Evolutionary conservation across 2,329 filamentous ascomycete species (phyloP).

Genomic region (Chrysosporium queenslandicum): DNA sequence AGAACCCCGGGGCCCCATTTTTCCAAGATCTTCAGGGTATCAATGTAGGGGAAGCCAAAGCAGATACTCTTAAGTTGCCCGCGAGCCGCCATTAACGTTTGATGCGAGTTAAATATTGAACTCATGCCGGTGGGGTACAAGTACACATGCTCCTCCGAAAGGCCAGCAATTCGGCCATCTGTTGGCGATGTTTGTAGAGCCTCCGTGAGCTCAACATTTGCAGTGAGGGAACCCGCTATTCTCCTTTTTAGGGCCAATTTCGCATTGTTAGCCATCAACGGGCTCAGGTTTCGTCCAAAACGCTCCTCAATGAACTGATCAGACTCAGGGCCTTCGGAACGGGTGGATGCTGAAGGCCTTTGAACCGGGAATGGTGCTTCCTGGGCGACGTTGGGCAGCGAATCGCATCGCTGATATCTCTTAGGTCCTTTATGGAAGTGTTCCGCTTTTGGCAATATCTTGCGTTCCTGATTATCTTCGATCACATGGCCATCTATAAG

Average conservation of each 20-base stretch:
- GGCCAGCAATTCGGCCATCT: slow-evolving; percentile 38
- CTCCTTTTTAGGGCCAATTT: slow-evolving; percentile 75
- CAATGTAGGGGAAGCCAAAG: slow-evolving; percentile 96
- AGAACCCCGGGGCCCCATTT: slow-evolving; percentile 85
- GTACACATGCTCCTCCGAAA: slow-evolving; percentile 79
- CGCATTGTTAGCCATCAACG: slow-evolving; percentile 67
- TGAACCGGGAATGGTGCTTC: slow-evolving; percentile 29
- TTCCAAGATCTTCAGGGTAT: slow-evolving; percentile 86
- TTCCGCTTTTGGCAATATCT: slow-evolving; percentile 17
- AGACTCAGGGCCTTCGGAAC: slow-evolving; percentile 52
- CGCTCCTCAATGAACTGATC: slow-evolving; percentile 82
- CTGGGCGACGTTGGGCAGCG: slow-evolving; percentile 29
- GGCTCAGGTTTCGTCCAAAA: slow-evolving; percentile 81
- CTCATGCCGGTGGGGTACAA: slow-evolving; percentile 89
- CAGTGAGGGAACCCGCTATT: slow-evolving; percentile 75
- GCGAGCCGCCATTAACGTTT: slow-evolving; percentile 56
- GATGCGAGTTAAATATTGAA: slow-evolving; percentile 81
- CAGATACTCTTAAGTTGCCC: slow-evolving; percentile 66
- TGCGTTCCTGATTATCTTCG: slow-evolving; percentile 33
- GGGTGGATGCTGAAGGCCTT: slow-evolving; percentile 21
- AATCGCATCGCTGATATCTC: slow-evolving; percentile 61
- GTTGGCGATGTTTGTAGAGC: slow-evolving; percentile 40
- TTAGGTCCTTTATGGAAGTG: slow-evolving; percentile 57
- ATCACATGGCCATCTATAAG: slow-evolving; percentile 59
- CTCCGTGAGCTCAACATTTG: slow-evolving; percentile 57